Base-by-base conservation (phyloP, 768 basidiomycete genomes). In the Phlebiopsis gigantea region DNA sequence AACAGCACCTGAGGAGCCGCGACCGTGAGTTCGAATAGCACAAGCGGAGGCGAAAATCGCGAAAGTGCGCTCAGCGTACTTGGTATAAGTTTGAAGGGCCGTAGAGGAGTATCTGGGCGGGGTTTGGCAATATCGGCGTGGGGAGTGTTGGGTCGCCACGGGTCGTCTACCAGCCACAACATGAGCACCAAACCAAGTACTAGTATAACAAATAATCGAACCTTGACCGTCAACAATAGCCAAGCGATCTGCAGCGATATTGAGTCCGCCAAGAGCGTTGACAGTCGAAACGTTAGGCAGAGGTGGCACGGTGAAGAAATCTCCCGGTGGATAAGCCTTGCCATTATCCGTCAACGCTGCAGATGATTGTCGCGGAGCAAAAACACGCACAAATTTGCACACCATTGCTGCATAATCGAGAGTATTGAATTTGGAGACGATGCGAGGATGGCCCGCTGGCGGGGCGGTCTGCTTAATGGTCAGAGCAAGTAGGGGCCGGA, bases 171-270 rank as follows among this genome's bases (percentile, higher is more conserved):
- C 5, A 1, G 19, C n/a, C 2, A 12, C 4, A 0, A 29, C 9
- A 47, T n/a, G 8, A 29, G 34, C 22, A 45, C 14, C n/a, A 4
- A 10, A 0, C 19, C n/a, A 15, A 17, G 25, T 1, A 28, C 25
- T 21, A n/a, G 5, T 19, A 28, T n/a, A 29, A 30, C 14, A 19
- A 6, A 41, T 19, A 41, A 6, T 61, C 72, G 7, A 46, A 87
- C 88, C 78, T 79, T 90, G 84, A 5, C 90, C 90, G 63, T 93
- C 90, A 56, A 97, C 88, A 65, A 96, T 84, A 0, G 93, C 93
- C 59, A 97, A 71, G 54, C 87, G 75, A 70, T 93, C 88, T 15
- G 81, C 82, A 10, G 85, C 84, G 57, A 96, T 84, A 53, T 77
- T 82, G 69, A 88, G 95, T 63, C 87, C 87, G 19, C 94, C 94